Evolutionary conservation across 768 basidiomycete genomes (phyloP).

Genomic region (Hericium coralloides): DNA sequence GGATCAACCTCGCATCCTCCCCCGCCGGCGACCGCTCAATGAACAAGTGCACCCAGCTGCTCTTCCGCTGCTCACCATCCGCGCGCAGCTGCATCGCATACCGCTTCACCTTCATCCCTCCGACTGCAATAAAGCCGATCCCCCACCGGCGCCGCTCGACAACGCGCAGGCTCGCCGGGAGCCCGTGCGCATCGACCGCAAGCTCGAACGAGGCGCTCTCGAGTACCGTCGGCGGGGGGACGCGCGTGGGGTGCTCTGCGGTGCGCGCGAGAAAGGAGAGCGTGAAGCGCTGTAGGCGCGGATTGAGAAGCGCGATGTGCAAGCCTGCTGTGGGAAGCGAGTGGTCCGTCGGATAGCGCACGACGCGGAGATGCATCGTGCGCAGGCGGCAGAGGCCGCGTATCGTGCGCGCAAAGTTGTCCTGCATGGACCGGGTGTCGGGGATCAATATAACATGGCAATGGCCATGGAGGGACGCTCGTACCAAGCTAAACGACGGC

Average conservation of each 20-base stretch:
- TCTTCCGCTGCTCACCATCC: conserved; percentile 3
- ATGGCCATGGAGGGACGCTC: conserved; percentile 15
- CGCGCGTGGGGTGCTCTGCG: conserved; percentile 27
- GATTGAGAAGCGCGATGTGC: conserved; percentile 56
- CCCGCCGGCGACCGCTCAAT: conserved; percentile 12
- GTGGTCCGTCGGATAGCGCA: conserved; percentile 59
- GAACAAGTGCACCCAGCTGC: conserved; percentile 3
- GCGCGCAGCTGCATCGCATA: conserved; percentile 8
- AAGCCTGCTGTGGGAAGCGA: conserved; percentile 48
- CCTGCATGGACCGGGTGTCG: conserved; percentile 26
- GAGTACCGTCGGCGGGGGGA: neutral
- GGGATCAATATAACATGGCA: neutral
- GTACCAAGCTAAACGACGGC: conserved; percentile 65
- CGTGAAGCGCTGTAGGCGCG: conserved; percentile 54
- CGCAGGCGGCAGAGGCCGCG: conserved; percentile 55
- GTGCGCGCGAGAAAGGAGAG: conserved; percentile 52
- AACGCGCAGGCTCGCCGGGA: conserved; percentile 9
- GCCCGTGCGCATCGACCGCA: conserved; percentile 9
- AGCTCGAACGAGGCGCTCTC: conserved; percentile 9
- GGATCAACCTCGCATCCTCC: conserved; percentile 8
- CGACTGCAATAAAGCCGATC: neutral
- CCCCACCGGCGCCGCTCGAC: conserved; percentile 2
- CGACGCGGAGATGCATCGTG: conserved; percentile 52
- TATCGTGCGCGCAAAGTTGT: conserved; percentile 54
- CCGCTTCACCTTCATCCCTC: neutral